Base-by-base conservation (phyloP, 2,329 filamentous ascomycete species). In the Trichoderma lentiforme region DNA sequence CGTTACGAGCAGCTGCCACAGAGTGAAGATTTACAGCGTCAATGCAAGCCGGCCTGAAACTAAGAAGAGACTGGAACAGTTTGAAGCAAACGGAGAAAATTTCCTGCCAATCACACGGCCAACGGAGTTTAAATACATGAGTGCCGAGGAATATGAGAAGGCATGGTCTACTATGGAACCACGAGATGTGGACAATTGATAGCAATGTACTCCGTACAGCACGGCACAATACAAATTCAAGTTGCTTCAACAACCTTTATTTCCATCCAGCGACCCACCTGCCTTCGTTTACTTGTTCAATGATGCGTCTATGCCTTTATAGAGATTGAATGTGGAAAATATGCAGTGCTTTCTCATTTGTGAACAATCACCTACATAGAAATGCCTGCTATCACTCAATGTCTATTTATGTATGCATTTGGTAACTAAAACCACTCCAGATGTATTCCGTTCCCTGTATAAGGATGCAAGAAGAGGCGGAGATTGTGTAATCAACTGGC, bases 1-100 rank as follows among this genome's bases (percentile, higher is more conserved):
- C 76, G 89, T 92, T 4, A 92, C 89, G 0, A 87, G 84, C 7
- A 88, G 85, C 0, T 89, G 87, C 71, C 90, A 91, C 73, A 83
- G 88, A 1, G 83, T 91, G 74, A 86, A 84, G 65, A 79, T 91
- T 7, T 92, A 91, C 78, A 91, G 89, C 74, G 85, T 91, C 67
- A 91, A 91, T 79, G 84, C 80, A 74, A 82, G 79, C 2, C 84
- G 81, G 43, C 82, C 84, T 1, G 74, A 74, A 3, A 91, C 89
- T 0, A 83, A 82, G 21, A 79, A 79, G 36, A 81, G 88, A 0
- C 79, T 91, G 18, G 83, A 84, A 57, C 78, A 85, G 73, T 82
- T 91, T 34, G 85, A 90, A 72, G 79, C 5, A 21, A 39, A 51
- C 14, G 61, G 39, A 14, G 61, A 64, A 30, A 30, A 14, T 11